Conservation (phyloP, 2,329 filamentous ascomycete species). For the Cercospora janseana region DNA sequence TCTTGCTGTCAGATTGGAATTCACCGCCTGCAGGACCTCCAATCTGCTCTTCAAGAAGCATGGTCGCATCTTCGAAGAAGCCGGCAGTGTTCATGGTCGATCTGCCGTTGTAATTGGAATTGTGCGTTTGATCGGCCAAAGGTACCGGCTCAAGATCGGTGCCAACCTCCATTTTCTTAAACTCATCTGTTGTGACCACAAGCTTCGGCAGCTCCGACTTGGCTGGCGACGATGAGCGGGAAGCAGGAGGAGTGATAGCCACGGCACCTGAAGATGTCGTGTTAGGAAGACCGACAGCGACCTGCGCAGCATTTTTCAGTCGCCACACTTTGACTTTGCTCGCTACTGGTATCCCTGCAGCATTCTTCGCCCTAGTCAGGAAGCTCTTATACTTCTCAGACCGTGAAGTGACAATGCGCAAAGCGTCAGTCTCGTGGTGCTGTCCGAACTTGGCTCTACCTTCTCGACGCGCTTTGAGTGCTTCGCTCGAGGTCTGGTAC, state of each 20-base stretch:
- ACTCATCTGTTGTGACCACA: constrained; percentile 61
- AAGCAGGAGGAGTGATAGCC: constrained; percentile 43
- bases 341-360: constrained; percentile 63
- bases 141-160: constrained; percentile 64
- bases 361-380: constrained; percentile 68
- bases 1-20: constrained; percentile 53
- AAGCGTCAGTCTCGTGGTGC: constrained; percentile 52
- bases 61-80: constrained; percentile 66
- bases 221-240: constrained; percentile 42
- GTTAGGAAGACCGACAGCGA: constrained; percentile 30
- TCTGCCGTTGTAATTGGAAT: constrained; percentile 74
- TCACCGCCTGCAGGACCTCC: constrained; percentile 54
- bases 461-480: constrained; percentile 34
- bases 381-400: constrained; percentile 71
- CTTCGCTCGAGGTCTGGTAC: constrained; percentile 28
- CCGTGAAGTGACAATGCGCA: constrained; percentile 68
- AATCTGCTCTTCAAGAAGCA: constrained; percentile 81
- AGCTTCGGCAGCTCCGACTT: constrained; percentile 50
- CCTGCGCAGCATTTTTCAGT: constrained; percentile 50
- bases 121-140: constrained; percentile 66
- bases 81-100: constrained; percentile 64
- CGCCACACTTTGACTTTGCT: constrained; percentile 78
- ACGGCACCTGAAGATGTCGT: constrained; percentile 39
- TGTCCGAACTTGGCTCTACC: constrained; percentile 28
- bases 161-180: constrained; percentile 61